Conservation (phyloP, 2,329 filamentous ascomycete genomes). For the Fusarium mundagurra region DNA sequence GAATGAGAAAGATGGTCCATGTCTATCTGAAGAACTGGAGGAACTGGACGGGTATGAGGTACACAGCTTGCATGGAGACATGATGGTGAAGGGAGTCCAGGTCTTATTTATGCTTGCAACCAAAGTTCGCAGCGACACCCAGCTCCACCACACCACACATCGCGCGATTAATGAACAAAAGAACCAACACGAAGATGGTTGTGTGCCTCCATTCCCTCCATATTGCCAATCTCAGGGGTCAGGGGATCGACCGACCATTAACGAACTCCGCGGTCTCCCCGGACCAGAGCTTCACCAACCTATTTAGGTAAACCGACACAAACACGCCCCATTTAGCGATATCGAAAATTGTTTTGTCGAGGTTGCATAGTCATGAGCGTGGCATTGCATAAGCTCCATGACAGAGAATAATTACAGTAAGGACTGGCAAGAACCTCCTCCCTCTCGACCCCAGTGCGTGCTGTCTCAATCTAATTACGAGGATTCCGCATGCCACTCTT, state of each 20-base stretch:
- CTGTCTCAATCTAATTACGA: not conserved
- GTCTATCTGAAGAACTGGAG: not conserved
- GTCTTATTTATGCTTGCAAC: not conserved
- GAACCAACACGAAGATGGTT: not conserved
- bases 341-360: not conserved
- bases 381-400: not conserved
- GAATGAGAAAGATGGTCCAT: not conserved
- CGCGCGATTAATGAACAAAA: not conserved
- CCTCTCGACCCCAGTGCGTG: not conserved
- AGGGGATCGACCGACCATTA: not conserved
- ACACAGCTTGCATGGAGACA: not conserved
- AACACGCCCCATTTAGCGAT: not conserved
- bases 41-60: too few species aligned
- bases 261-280: not conserved
- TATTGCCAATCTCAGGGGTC: not conserved
- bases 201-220: not conserved
- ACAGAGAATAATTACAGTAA: not conserved
- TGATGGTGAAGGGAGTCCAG: not conserved
- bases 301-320: not conserved
- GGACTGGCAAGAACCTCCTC: not conserved
- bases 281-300: not conserved
- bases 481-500: not conserved
- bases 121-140: not conserved
- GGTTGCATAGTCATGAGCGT: not conserved
- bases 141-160: not conserved